A percentile compares a stretch with the other conserved stretches of the same genome.
These are phyloP conservation scores for Pleoardoris graminearum DNA, from an alignment of 2,329 filamentous ascomycete genomes.

Conservation along the genomic window DNA sequence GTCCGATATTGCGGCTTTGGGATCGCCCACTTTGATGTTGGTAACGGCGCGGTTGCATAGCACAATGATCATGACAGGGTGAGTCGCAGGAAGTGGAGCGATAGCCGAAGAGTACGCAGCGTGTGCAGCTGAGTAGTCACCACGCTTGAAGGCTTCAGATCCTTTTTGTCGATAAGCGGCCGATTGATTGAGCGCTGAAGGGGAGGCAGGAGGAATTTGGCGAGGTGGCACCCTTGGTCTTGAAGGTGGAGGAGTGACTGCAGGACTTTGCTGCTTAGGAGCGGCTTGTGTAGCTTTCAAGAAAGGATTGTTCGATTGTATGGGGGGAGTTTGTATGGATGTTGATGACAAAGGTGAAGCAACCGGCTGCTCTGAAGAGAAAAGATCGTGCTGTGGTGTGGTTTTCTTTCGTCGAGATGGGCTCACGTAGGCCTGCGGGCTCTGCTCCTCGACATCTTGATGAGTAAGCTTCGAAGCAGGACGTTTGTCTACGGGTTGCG, in stretches of 20 bases:
- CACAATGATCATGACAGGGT: conserved; percentile 85
- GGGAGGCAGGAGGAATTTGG: conserved; percentile 68
- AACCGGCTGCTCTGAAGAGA: conserved; percentile 48
- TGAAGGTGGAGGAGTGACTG: conserved; percentile 47
- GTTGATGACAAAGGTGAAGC: conserved; percentile 23
- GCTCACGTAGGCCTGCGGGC: conserved; percentile 82
- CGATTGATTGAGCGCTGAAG: conserved; percentile 72
- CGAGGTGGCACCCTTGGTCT: conserved; percentile 57
- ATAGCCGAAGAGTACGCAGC: conserved; percentile 79
- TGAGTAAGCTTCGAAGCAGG: conserved; percentile 68
- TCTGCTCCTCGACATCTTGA: conserved; percentile 77
- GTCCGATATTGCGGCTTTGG: conserved; percentile 83
- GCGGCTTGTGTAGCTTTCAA: conserved; percentile 29
- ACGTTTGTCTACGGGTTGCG: conserved; percentile 34
- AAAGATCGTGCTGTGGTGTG: conserved; percentile 61
- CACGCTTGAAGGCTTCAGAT: conserved; percentile 88
- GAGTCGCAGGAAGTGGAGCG: conserved; percentile 70
- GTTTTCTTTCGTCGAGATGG: conserved; percentile 78
- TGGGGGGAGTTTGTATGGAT: conserved; percentile 38
- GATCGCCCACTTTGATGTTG: conserved; percentile 86
- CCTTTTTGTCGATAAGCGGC: conserved; percentile 78
- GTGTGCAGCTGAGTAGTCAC: conserved; percentile 88
- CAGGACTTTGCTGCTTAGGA: conserved; percentile 39
- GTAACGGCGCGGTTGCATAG: conserved; percentile 91
- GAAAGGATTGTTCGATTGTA: conserved; percentile 47